Percentiles rank a stretch among this genome's conserved stretches.
phyloP scores from a whole-genome alignment of 495 filamentous ascomycete species.

The Aspergillus taichungensis region DNA sequence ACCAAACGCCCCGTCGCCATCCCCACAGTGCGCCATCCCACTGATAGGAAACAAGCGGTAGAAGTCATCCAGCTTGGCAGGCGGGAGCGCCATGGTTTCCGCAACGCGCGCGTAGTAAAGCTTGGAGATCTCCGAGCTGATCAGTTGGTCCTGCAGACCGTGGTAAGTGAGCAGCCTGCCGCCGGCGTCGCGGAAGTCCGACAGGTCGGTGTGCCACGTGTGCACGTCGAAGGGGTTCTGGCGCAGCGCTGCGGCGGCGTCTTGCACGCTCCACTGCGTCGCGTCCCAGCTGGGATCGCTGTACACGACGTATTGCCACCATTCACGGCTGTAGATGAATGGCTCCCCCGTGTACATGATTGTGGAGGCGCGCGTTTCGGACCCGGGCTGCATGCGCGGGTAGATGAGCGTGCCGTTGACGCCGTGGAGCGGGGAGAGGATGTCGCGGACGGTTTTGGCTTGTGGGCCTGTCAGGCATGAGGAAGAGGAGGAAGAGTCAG shows the following conservation, averaged over 20 bases:
- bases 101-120: constrained; percentile 37
- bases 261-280: constrained; percentile 26
- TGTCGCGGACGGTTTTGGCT: constrained; percentile 41
- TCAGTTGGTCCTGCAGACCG: constrained; percentile 37
- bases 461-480: constrained; percentile 50
- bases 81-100: constrained; percentile 31
- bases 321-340: constrained; percentile 33
- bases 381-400: constrained; percentile 43
- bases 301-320: constrained; percentile 49
- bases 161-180: constrained; percentile 46
- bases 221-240: constrained; percentile 42
- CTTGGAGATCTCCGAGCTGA: constrained; percentile 35
- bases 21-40: constrained; percentile 46
- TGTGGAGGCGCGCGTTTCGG: constrained; percentile 20
- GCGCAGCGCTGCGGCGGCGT: constrained; percentile 25
- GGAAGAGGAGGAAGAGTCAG: constrained; percentile 15
- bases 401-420: constrained; percentile 46
- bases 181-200: constrained; percentile 29
- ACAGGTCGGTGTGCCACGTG: constrained; percentile 42
- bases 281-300: constrained; percentile 41
- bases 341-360: constrained; percentile 32
- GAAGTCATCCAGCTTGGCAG: constrained; percentile 43
- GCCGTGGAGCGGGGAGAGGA: constrained; percentile 47
- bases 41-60: constrained; percentile 53
- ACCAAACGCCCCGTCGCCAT: constrained; percentile 44